Evolutionary conservation across 179 eudicot species (phyloP).

Genomic region (Vitellaria paradoxa): DNA sequence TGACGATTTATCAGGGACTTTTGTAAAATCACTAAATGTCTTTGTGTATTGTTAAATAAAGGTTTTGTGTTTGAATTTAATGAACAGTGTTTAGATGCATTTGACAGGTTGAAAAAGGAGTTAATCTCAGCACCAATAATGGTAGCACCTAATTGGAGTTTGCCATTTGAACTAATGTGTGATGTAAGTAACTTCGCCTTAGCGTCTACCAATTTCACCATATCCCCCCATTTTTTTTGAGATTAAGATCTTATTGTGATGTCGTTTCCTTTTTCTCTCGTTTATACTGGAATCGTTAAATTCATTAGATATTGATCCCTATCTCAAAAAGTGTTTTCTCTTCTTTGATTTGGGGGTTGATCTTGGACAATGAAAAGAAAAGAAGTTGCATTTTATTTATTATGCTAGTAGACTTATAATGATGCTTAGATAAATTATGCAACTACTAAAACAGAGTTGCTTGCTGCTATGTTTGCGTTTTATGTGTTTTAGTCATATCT

Average conservation of each 20-base stretch:
- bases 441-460: not conserved
- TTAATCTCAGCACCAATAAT: not conserved
- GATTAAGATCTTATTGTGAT: too few relatives aligned
- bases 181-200: not conserved
- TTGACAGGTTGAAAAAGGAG: not conserved
- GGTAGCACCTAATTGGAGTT: not conserved
- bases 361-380: not conserved
- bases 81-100: not conserved
- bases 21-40: not conserved
- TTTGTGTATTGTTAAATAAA: not conserved
- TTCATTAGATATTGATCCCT: too few relatives aligned
- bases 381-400: not conserved
- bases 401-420: not conserved
- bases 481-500: not conserved
- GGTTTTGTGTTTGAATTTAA: not conserved
- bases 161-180: not conserved
- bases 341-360: not conserved
- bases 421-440: conserved; percentile 7
- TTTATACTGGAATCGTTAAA: too few relatives aligned
- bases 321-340: too few relatives aligned
- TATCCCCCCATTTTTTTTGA: too few relatives aligned
- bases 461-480: not conserved
- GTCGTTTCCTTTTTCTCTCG: too few relatives aligned
- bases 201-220: too few relatives aligned
- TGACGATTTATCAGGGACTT: not conserved